Base-by-base conservation (phyloP, 129 eudicot species). In the Gnaphalium uliginosum region DNA sequence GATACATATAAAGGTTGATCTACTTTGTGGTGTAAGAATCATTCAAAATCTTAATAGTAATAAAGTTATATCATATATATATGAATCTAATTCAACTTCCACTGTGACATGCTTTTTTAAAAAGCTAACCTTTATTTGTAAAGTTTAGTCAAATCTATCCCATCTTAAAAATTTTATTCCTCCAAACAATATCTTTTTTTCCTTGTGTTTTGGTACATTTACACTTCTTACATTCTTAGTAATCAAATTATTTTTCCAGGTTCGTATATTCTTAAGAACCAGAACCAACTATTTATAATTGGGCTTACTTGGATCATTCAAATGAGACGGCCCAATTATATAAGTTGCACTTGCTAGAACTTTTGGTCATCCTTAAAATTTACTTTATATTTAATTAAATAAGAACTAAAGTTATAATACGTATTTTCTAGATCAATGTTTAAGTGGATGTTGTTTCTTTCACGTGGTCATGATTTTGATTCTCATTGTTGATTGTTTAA, bases 1-100 rank as follows among this genome's bases (percentile, higher is more conserved):
- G 74, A 66, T 54, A 29, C 26, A 56, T 73, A 6, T 58, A 65
- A 79, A 73, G 69, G 83, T 41, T 23, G 54, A 51, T 66, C 51
- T 78, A 21, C 74, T 79, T 73, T 65, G 73, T 76, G 56, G 73
- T 53, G 73, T 66, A 53, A 54, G 73, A 57, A 66, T 66, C 73
- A 66, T 66, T 66, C 61, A 66, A 73, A 71, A 79, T 73, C 69
- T 79, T 54, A 39, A 53, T 66, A 39, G 74, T 14, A 72, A 53
- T 73, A 65, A 76, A 76, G 79, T 25, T 61, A 23, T 22, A 14
- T 39, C 53, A 73, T 63, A 43, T 62, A 62, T 76, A 62, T 74
- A 62, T 76, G 83, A 79, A 79, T 73, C 83, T 79, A 72, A 79
- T 79, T 79, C 83, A 79, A 29, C 72, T 79, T 79, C 83, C 83